Base-by-base conservation (phyloP, 139 green algal species). In the Yamagishiella unicocca region DNA sequence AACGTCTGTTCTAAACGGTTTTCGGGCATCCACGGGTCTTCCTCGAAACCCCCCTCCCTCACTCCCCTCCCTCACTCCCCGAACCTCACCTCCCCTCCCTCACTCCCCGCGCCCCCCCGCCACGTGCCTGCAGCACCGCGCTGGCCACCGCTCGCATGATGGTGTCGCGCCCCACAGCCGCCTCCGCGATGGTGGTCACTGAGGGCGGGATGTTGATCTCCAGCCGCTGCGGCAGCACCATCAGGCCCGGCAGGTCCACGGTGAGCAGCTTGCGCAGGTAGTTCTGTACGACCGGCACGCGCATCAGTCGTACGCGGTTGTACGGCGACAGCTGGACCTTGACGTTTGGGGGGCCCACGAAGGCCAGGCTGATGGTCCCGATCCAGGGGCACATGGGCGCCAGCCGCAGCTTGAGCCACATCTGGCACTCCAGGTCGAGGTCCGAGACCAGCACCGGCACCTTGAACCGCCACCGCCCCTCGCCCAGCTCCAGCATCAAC, bases 371-470 rank as follows among this genome's bases (percentile, higher is more conserved):
- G 55, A 99, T 89, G 45, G 95, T 97, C 73, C 97, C 97, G 42
- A 99, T 92, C 89, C 96, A 99, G 37, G 97, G 97, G 84, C 92
- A 95, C 92, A 98, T 95, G 64, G 97, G 97, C 37, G 97, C 96
- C 67, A 99, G 94, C 9, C 97, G 85, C 42, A 99, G 79, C 92
- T 99, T 99, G 71, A 99, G 85, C 97, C 97, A 99, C 88, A 99
- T 81, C 83, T 94, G 87, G 84, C 94, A 97, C 82, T 99, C 96
- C 58, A 99, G 90, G 92, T 99, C 97, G 61, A 99, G 93, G 89
- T 99, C 95, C 2, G 93, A 96, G 24, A 99, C 96, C 67, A 98
- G 92, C 77, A 99, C 96, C 4, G 96, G 96, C 27, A 90, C 89
- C 80, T 94, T 94, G 83, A 95, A 92, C 14, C 88, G 73, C 92